A percentile compares a stretch with the other conserved stretches of the same genome.
phyloP scores from a whole-genome alignment of 768 basidiomycete genomes.

The Symmetrospora coprosmae region DNA sequence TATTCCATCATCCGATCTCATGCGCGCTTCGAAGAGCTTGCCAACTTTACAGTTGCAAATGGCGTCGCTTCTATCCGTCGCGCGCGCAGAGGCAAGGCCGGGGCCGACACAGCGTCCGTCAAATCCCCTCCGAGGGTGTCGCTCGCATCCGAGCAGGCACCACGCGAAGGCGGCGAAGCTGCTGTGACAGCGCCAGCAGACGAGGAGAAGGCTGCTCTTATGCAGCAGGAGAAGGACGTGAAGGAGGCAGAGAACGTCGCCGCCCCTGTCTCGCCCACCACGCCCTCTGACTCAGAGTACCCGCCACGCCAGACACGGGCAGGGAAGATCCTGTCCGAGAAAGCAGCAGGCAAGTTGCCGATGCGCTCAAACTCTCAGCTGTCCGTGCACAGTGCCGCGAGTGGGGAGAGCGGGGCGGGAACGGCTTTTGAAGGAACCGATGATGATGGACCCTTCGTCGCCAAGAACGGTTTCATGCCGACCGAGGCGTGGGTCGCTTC shows the following conservation, averaged over 20 bases:
- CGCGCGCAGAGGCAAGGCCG: constrained; percentile 29
- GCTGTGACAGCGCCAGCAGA: not conserved
- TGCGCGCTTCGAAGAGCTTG: constrained; percentile 72
- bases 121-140: not conserved
- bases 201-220: constrained; percentile 53
- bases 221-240: constrained; percentile 36
- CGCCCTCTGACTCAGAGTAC: not conserved
- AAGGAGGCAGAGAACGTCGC: not conserved
- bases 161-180: not conserved
- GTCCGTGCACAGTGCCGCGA: constrained; percentile 15
- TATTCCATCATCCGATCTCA: constrained; percentile 74
- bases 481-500: constrained; percentile 94
- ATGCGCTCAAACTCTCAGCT: constrained; percentile 41
- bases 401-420: no score
- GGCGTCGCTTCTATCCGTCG: constrained; percentile 73
- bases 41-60: constrained; percentile 74
- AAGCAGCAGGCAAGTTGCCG: constrained; percentile 79
- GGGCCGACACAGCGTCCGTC: not conserved
- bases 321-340: constrained; percentile 50
- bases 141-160: not conserved
- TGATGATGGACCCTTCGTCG: constrained; percentile 42
- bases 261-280: not conserved
- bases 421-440: no score
- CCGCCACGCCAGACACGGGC: constrained; percentile 26
- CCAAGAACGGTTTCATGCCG: constrained; percentile 81